Base-by-base conservation (phyloP, 177 flowering plant species). In the Vitis hybrid region DNA sequence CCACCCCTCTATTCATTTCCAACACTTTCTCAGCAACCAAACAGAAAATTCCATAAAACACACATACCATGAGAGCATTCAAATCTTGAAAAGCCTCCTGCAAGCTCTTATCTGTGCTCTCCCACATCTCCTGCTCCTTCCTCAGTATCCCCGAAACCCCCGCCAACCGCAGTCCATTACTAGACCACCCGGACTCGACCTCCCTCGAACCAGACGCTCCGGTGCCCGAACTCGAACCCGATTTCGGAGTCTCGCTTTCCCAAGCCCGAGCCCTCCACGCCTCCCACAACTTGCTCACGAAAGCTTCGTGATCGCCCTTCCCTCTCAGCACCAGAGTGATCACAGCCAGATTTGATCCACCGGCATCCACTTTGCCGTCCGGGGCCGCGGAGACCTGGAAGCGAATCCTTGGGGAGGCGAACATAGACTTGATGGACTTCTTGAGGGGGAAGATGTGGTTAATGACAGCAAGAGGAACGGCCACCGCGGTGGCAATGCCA, bases 91-190 rank as follows among this genome's bases (percentile, higher is more conserved):
- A 95, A 65, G 98, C 97, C 3, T 95, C 99, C 62, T 93, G 97
- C 88, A 95, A 83, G 78, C 87, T 91, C 85, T 84, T 91, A 70
- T 95, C 99, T 40, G 97, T 93, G 75, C 87, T 91, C 87, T 96
- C 97, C 99, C 97, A 96, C 83, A 82, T 83, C 79, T 96, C 95
- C 78, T 96, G 99, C 85, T 96, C 98, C 81, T 88, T 93, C 88
- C 98, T 90, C 78, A 92, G 69, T 14, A 96, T 89, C 66, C 99
- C 99, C 6, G 97, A 78, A 18, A 96, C 87, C 19, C 99, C 98
- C 2, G 82, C 99, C 81, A 93, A 75, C 63, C 83, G 82, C 73
- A 81, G 52, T 14, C 77, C 75, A 3, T 68, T 60, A 48, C 70
- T 65, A 21, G 70, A 65, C 66, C 59, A 51, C 49, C 62, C 61